A percentile compares a stretch with the other conserved stretches of the same genome.
Evolutionary conservation across 306 rosid genomes (phyloP).

Genomic region (Carpinus fangiana): DNA sequence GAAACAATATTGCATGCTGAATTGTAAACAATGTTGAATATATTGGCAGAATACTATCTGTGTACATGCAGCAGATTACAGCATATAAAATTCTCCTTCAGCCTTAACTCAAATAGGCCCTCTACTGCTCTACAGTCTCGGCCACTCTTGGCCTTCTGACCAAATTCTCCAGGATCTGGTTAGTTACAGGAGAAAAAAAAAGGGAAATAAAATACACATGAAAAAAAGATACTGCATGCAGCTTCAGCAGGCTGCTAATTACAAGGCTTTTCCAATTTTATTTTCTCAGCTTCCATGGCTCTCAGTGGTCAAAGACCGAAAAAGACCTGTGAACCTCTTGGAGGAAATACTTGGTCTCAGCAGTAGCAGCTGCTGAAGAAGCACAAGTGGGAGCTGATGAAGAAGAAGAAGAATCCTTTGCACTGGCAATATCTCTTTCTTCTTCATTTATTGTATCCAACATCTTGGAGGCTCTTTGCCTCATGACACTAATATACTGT

Average conservation of each 20-base stretch:
- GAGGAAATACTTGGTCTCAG: constrained; percentile 31
- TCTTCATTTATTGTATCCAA: constrained; percentile 88
- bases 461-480: constrained; percentile 74
- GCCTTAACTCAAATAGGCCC: background rate
- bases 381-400: constrained; percentile 16
- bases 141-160: background rate
- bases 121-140: background rate
- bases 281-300: background rate
- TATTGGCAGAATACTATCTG: background rate
- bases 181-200: background rate
- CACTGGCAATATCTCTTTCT: constrained; percentile 53
- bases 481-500: constrained; percentile 77
- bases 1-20: background rate
- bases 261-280: background rate
- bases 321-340: constrained; percentile 32
- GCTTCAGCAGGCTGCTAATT: background rate
- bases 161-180: background rate
- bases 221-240: background rate
- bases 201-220: background rate
- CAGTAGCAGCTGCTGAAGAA: constrained; percentile 7
- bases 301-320: constrained; percentile 27
- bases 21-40: background rate
- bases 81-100: background rate
- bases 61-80: background rate
- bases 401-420: no score